Conservation (phyloP, 768 basidiomycete genomes). For the Trichaptum fuscoviolaceum region DNA sequence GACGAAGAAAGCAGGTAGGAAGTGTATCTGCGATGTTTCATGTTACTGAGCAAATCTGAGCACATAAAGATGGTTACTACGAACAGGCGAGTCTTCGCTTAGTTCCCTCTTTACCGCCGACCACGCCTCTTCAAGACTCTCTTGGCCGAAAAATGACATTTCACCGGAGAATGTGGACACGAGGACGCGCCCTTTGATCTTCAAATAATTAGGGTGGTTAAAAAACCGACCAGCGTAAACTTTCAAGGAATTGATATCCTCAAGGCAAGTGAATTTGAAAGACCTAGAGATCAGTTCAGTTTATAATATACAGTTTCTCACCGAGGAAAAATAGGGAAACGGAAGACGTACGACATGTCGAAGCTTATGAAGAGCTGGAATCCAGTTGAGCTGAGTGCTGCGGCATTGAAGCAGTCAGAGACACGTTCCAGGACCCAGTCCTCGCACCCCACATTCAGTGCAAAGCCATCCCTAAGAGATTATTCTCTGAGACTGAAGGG, state of each 20-base stretch:
- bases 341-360: constrained; percentile 60
- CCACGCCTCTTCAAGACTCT: constrained; percentile 42
- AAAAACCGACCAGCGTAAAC: constrained; percentile 44
- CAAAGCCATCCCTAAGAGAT: constrained; percentile 41
- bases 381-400: constrained; percentile 39
- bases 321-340: not conserved
- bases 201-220: constrained; percentile 47
- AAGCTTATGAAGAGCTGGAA: constrained; percentile 71
- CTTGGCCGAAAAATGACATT: constrained; percentile 55
- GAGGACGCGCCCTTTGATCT: constrained; percentile 40
- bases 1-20: constrained; percentile 61
- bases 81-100: not conserved
- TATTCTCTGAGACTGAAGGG: not conserved
- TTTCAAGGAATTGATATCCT: constrained; percentile 35
- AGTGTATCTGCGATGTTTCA: constrained; percentile 33
- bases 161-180: constrained; percentile 60
- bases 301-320: constrained; percentile 8
- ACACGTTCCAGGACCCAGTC: constrained; percentile 46
- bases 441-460: constrained; percentile 53
- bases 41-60: no score
- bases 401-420: constrained; percentile 51
- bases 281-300: constrained; percentile 19
- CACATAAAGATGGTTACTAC: not conserved
- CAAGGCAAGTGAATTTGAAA: constrained; percentile 40
- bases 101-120: not conserved